phyloP scores from a whole-genome alignment of 2,329 filamentous ascomycete species.

The Fusarium sp. region DNA sequence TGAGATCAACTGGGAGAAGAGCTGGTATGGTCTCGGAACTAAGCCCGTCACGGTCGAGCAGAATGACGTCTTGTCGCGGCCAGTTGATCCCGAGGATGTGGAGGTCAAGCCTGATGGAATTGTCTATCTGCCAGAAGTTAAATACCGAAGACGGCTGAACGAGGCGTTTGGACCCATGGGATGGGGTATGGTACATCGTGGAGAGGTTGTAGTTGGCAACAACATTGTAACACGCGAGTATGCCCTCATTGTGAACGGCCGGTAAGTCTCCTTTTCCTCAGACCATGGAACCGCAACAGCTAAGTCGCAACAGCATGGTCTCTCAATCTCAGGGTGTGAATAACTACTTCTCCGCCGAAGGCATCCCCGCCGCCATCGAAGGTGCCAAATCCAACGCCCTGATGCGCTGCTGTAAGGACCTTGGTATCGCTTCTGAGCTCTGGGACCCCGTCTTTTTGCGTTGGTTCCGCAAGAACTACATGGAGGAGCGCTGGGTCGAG shows the following conservation, averaged over 20 bases:
- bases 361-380: conserved; percentile 93
- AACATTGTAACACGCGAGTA: conserved; percentile 91
- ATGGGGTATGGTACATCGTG: conserved; percentile 92
- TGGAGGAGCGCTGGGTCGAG: conserved; percentile 90
- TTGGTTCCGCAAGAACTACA: conserved; percentile 81
- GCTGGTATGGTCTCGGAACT: conserved; percentile 83
- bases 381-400: conserved; percentile 98
- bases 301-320: conserved; percentile 75
- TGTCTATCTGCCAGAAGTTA: conserved; percentile 97
- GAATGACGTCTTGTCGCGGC: conserved; percentile 76
- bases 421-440: conserved; percentile 93
- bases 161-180: conserved; percentile 93
- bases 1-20: conserved; percentile 82
- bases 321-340: conserved; percentile 95
- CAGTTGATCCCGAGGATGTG: conserved; percentile 80
- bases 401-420: conserved; percentile 98
- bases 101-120: conserved; percentile 99
- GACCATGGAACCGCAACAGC: background rate
- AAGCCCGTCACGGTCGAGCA: conserved; percentile 80
- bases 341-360: conserved; percentile 90
- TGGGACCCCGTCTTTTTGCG: conserved; percentile 96
- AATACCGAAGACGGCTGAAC: conserved; percentile 93
- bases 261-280: conserved; percentile 69
- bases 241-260: conserved; percentile 87
- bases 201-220: conserved; percentile 87